Conservation (phyloP, 1,284 basidiomycete species). For the Cutaneotrichosporon sp. region DNA sequence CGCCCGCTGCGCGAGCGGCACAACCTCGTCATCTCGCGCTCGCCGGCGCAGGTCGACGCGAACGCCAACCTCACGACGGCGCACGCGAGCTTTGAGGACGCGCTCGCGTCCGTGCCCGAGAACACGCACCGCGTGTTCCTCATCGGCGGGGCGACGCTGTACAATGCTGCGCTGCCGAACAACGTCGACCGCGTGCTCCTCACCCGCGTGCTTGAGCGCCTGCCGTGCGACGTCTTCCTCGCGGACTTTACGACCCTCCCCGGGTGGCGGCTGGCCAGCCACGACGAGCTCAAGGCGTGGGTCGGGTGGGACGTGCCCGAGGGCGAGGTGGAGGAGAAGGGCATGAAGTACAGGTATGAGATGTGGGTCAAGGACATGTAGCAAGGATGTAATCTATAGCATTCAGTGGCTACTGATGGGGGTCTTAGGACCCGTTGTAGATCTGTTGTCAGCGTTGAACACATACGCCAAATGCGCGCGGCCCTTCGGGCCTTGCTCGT, state of each 20-base stretch:
- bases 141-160: conserved; percentile 87
- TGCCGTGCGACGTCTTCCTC: conserved; percentile 82
- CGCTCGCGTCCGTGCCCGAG: conserved; percentile 30
- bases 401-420: conserved; percentile 11
- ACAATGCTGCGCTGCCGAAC: conserved; percentile 65
- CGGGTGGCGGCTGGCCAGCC: conserved; percentile 63
- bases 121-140: conserved; percentile 62
- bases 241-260: conserved; percentile 63
- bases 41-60: conserved; percentile 57
- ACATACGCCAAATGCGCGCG: no score
- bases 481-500: no score
- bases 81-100: conserved; percentile 42
- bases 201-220: conserved; percentile 73
- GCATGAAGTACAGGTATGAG: conserved; percentile 81
- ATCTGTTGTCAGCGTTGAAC: conserved; percentile 21
- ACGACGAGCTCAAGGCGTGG: conserved; percentile 70
- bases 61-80: conserved; percentile 60
- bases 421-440: conserved; percentile 28
- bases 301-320: conserved; percentile 73
- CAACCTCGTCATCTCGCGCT: conserved; percentile 78
- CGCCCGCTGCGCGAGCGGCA: conserved; percentile 74
- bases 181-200: conserved; percentile 78
- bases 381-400: conserved; percentile 14
- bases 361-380: conserved; percentile 71
- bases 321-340: conserved; percentile 77